Evolutionary conservation across 106 monocot genomes (phyloP), one percentile per base, ranked within the genome.

Genomic region (Acorus calamus): DNA sequence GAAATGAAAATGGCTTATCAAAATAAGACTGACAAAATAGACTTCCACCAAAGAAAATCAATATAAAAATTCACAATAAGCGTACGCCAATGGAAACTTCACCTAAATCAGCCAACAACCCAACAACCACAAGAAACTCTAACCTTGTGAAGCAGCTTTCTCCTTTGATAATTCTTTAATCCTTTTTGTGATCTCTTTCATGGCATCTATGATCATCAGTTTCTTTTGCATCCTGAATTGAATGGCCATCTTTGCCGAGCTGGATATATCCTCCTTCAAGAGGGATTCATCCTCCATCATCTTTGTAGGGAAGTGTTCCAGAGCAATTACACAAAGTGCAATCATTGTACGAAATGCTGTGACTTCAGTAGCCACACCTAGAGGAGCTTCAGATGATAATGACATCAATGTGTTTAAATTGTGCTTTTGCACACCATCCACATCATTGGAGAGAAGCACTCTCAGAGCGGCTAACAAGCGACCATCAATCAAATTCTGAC

Each of bases 221-320:
- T 98, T 98, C 77, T 98, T 98, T 44, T 92, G 85, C 81, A 92
- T 77, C 61, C 92, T 78, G 61, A 85, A 98, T 64, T 79, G 77
- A 4, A 98, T 71, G 0, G 83, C 98, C 57, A 98, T 41, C 56
- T 77, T 72, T 67, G 77, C 86, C 4, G 80, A 76, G 66, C 56
- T 48, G 3, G 88, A 77, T 12, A 76, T 59, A 50, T 55, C 59
- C 2, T 49, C 71, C 72, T 74, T 92, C 47, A 98, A 60, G 47
- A 86, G 55, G 7, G 66, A 58, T 66, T 98, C 98, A 71, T 98
- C 98, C 67, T 98, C 80, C 92, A 88, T 92, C 63, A 92, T 76
- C 75, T 92, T 92, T 11, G 98, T 92, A 5, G 92, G 80, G 73
- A 98, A 98, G 49, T 88, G 75, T 66, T 88, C 76, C 3, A 98